These are phyloP conservation scores for Chaetomidium leptoderma DNA, from an alignment of 495 filamentous ascomycete genomes.

Conservation along the genomic window DNA sequence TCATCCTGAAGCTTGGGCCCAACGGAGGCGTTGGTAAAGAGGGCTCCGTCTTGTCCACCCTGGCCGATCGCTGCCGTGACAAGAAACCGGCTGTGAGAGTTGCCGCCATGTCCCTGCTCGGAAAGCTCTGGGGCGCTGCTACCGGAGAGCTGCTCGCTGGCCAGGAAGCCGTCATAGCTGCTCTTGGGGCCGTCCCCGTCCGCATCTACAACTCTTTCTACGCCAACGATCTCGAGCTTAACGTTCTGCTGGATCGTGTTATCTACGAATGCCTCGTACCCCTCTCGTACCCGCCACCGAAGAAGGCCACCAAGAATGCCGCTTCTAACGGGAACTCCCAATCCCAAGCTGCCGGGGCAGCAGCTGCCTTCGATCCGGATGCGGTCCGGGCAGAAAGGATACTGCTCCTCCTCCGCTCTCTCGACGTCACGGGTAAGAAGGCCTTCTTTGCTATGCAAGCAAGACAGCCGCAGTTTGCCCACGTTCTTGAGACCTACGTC, in stretches of 20 bases:
- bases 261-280: constrained; percentile 82
- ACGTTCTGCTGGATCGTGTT: constrained; percentile 77
- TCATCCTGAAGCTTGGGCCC: constrained; percentile 73
- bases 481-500: constrained; percentile 66
- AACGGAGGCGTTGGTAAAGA: constrained; percentile 65
- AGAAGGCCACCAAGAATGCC: constrained; percentile 49
- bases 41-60: constrained; percentile 67
- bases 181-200: constrained; percentile 74
- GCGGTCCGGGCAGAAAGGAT: constrained; percentile 82
- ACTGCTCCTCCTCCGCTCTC: constrained; percentile 68
- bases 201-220: constrained; percentile 86
- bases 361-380: constrained; percentile 62
- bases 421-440: constrained; percentile 74
- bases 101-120: constrained; percentile 79
- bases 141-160: constrained; percentile 79
- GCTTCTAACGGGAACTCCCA: constrained; percentile 55
- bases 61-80: constrained; percentile 87
- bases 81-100: constrained; percentile 73
- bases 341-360: constrained; percentile 41
- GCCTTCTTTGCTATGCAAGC: constrained; percentile 85
- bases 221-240: constrained; percentile 83
- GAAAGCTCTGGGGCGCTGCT: constrained; percentile 86
- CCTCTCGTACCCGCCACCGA: constrained; percentile 69
- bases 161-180: constrained; percentile 65
- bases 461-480: constrained; percentile 65